Percentiles rank a stretch among this genome's conserved stretches.
Conservation (phyloP, 805 yeast species). For the Limtongia smithiae region DNA sequence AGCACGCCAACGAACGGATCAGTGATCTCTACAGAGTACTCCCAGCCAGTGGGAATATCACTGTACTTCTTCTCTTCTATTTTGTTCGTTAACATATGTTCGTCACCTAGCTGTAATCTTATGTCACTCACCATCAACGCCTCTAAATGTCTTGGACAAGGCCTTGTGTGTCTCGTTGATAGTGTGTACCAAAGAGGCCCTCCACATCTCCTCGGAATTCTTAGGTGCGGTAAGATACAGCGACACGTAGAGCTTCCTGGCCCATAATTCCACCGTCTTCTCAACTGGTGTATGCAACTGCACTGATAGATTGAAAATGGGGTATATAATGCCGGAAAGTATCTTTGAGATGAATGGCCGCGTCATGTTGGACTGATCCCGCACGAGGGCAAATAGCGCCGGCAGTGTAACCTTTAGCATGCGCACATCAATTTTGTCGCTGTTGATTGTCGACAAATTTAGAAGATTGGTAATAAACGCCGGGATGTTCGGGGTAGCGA, state of each 20-base stretch:
- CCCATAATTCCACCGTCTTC: constrained; percentile 5
- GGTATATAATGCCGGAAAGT: constrained; percentile 11
- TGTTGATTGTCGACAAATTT: neutral
- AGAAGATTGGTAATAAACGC: constrained; percentile 10
- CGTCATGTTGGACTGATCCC: constrained; percentile 14
- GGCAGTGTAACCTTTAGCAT: constrained; percentile 14
- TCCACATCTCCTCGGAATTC: constrained; percentile 19
- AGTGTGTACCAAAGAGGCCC: constrained; percentile 5
- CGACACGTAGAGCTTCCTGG: constrained; percentile 14
- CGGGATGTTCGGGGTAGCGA: constrained; percentile 24
- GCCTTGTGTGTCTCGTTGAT: constrained; percentile 18
- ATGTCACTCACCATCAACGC: constrained; percentile 3
- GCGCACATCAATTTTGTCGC: neutral
- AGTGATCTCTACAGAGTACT: neutral
- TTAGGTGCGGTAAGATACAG: constrained; percentile 17
- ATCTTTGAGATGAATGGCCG: constrained; percentile 16
- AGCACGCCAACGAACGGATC: constrained; percentile 7
- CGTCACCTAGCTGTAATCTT: neutral
- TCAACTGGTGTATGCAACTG: neutral
- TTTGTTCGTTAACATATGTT: neutral
- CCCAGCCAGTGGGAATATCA: constrained; percentile 18
- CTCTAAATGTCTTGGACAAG: constrained; percentile 1
- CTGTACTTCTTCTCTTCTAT: constrained; percentile 6
- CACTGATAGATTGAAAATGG: constrained; percentile 10
- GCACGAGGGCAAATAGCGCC: constrained; percentile 7